Conservation (phyloP, 2,329 filamentous ascomycete species). For the Fusarium anguioides region DNA sequence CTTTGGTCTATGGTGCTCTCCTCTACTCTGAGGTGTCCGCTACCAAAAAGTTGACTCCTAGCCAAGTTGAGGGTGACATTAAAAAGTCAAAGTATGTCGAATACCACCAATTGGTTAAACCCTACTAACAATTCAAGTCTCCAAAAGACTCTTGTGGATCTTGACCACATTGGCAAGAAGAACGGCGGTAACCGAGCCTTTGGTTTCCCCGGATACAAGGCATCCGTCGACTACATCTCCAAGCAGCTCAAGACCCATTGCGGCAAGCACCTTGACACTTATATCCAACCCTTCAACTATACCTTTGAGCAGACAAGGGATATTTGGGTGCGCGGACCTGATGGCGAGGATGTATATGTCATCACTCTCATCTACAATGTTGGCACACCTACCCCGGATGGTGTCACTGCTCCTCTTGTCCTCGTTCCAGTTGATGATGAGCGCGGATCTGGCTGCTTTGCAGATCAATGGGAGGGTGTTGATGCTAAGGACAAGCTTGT, state of each 20-base stretch:
- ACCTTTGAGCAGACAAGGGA: conserved; percentile 56
- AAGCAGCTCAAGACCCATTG: conserved; percentile 56
- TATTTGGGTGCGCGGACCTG: conserved; percentile 58
- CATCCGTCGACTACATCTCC: conserved; percentile 67
- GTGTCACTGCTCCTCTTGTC: conserved; percentile 53
- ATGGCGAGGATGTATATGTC: conserved; percentile 57
- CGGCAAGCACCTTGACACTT: conserved; percentile 56
- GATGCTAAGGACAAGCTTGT: conserved; percentile 58
- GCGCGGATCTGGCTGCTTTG: conserved; percentile 55
- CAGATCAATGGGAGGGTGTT: conserved; percentile 57
- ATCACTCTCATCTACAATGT: conserved; percentile 60
- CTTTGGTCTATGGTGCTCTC: conserved; percentile 38
- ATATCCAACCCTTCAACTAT: conserved; percentile 60
- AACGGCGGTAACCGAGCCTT: conserved; percentile 71
- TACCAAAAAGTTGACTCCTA: conserved; percentile 39
- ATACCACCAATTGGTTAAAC: rapidly evolving
- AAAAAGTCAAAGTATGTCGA: conserved; percentile 37
- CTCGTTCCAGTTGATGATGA: conserved; percentile 52
- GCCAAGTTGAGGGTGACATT: conserved; percentile 42
- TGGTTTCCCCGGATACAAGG: conserved; percentile 67
- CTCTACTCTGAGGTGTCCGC: conserved; percentile 35
- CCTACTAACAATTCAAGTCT: conserved; percentile 54
- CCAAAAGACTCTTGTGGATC: conserved; percentile 63
- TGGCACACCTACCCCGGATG: conserved; percentile 54
- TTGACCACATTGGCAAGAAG: conserved; percentile 64